These are phyloP conservation scores for Paramecium biaurelia DNA, from an alignment of 73 alveolate genomes.

Conservation along the genomic window DNA sequence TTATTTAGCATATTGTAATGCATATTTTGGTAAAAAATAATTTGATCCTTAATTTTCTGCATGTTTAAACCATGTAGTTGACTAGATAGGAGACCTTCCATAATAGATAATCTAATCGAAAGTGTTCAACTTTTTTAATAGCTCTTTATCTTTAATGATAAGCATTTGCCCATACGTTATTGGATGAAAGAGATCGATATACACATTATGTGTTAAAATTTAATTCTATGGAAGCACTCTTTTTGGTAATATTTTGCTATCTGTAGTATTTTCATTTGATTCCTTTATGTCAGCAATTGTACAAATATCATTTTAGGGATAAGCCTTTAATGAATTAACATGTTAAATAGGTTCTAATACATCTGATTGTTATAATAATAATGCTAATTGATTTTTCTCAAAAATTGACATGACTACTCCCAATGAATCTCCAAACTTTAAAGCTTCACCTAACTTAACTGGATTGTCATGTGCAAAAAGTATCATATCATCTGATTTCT, in stretches of 20 bases:
- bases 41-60: not conserved
- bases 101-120: not conserved
- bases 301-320: not conserved
- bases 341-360: not conserved
- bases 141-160: not conserved
- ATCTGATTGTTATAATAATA: not conserved
- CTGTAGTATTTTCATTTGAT: not conserved
- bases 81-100: not conserved
- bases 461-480: not conserved
- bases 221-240: not conserved
- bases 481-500: not conserved
- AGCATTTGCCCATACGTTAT: slow-evolving; percentile 16
- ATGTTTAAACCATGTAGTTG: not conserved
- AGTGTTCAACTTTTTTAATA: not conserved
- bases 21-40: slow-evolving; percentile 4
- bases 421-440: not conserved
- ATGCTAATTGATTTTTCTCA: not conserved
- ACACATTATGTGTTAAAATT: not conserved
- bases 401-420: slow-evolving; percentile 11
- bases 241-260: not conserved
- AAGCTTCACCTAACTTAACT: not conserved
- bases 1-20: not conserved
- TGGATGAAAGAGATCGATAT: slow-evolving; percentile 30
- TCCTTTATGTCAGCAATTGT: not conserved
- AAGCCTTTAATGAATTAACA: not conserved